Percentiles rank a stretch among this genome's conserved stretches.
These are phyloP conservation scores for Sugiyamaella pinicola DNA, from an alignment of 1,139 yeast genomes.

Conservation along the genomic window DNA sequence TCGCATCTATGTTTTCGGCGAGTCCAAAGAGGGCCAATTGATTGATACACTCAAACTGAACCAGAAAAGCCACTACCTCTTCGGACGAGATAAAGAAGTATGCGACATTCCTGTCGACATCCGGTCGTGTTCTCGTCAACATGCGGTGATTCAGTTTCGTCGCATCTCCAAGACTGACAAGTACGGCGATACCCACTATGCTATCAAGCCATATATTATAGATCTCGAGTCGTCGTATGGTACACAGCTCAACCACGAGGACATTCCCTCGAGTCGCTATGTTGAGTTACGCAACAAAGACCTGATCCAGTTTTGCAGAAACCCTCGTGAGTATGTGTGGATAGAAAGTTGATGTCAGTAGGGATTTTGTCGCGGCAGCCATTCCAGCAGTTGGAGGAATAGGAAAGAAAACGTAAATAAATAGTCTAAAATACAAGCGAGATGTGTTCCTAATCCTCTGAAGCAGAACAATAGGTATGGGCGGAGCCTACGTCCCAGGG, in stretches of 20 bases:
- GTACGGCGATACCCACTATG: conserved; percentile 29
- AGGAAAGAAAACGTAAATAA: too few species aligned
- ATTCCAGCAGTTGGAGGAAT: too few species aligned
- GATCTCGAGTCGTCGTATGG: conserved; percentile 60
- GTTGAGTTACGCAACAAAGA: conserved; percentile 54
- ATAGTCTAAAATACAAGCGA: too few species aligned
- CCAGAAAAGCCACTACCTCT: conserved; percentile 42
- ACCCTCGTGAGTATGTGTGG: conserved; percentile 23
- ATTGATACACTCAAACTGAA: conserved; percentile 40
- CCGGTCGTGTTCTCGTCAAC: conserved; percentile 53
- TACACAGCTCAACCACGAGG: conserved; percentile 51
- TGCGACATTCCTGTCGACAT: conserved; percentile 51
- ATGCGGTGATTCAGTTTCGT: conserved; percentile 59
- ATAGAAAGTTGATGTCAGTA: conserved; percentile 11
- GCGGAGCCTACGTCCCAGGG: too few species aligned
- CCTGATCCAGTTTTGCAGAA: conserved; percentile 50
- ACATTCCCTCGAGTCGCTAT: conserved; percentile 50
- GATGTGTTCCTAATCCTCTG: too few species aligned
- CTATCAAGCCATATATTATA: conserved; percentile 49
- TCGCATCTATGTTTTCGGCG: conserved; percentile 31
- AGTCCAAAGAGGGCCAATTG: conserved; percentile 37
- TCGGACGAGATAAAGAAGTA: conserved; percentile 52
- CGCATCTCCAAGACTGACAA: conserved; percentile 29
- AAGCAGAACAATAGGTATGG: too few species aligned
- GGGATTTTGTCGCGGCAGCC: too few species aligned